Evolutionary conservation across 164 flowering plant species (phyloP).

Genomic region (Macadamia tetraphylla): DNA sequence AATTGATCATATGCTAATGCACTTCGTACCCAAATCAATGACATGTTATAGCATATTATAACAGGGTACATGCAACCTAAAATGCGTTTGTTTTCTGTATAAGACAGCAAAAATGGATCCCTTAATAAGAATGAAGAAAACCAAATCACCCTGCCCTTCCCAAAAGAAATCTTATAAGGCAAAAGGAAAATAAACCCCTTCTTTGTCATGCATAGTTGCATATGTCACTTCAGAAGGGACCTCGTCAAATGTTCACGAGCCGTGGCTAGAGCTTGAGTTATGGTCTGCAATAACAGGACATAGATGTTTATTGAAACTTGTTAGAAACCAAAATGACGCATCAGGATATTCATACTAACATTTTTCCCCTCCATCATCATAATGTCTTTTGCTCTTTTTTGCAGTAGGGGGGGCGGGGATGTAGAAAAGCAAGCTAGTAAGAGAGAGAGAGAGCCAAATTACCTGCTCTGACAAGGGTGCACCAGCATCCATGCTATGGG

Average conservation of each 20-base stretch:
- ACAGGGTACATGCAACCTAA: too few species aligned
- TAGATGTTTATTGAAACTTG: neutral
- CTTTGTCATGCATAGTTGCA: neutral
- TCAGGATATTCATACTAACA: neutral
- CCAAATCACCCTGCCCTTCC: too few species aligned
- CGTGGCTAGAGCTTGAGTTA: conserved; percentile 66
- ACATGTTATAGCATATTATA: too few species aligned
- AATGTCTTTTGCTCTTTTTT: too few species aligned
- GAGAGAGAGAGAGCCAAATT: neutral
- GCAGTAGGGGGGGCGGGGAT: neutral
- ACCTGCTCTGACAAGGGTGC: conserved; percentile 70
- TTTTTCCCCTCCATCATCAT: too few species aligned
- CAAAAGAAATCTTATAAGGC: too few species aligned
- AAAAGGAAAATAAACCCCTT: too few species aligned
- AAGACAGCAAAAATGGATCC: too few species aligned
- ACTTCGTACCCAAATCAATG: too few species aligned
- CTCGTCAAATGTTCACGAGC: conserved; percentile 67
- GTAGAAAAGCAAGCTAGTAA: neutral
- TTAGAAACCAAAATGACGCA: neutral
- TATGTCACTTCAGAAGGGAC: conserved; percentile 46
- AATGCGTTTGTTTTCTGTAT: too few species aligned
- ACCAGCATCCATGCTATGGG: conserved; percentile 41
- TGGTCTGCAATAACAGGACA: conserved; percentile 36
- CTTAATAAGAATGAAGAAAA: too few species aligned
- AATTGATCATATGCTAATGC: too few species aligned